A percentile compares a stretch with the other conserved stretches of the same genome.
Conservation (phyloP, 75 land plant species). For the Pseudotsuga menziesii region DNA sequence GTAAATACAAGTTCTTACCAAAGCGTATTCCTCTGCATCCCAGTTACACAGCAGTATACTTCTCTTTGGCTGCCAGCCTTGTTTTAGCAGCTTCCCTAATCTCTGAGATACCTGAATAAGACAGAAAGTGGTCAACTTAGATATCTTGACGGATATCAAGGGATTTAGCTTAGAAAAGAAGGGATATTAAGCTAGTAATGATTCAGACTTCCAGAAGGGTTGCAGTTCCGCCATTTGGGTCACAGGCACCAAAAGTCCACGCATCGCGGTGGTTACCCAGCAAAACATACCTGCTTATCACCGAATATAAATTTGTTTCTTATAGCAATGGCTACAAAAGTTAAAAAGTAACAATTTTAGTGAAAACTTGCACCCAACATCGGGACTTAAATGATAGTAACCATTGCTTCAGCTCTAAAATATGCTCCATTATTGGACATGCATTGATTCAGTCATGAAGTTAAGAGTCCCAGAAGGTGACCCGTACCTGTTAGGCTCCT, state of each 20-base stretch:
- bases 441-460: neutral
- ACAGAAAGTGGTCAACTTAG: neutral
- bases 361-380: too few species aligned
- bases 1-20: slow-evolving; percentile 27
- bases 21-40: slow-evolving; percentile 72
- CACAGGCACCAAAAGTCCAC: slow-evolving; percentile 70
- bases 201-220: slow-evolving; percentile 48
- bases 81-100: slow-evolving; percentile 24
- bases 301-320: neutral
- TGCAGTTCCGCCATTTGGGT: slow-evolving; percentile 70
- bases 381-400: too few species aligned
- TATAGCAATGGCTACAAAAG: neutral
- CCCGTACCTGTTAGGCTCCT: slow-evolving; percentile 83
- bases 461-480: neutral
- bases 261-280: slow-evolving; percentile 76
- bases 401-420: too few species aligned
- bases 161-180: neutral
- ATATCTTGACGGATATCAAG: neutral
- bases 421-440: too few species aligned
- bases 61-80: slow-evolving; percentile 57
- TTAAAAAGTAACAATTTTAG: too few species aligned
- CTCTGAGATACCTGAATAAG: slow-evolving; percentile 36
- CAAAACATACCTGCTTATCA: slow-evolving; percentile 49
- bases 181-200: neutral
- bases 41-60: slow-evolving; percentile 55